These are phyloP conservation scores for Petasospora fabianii DNA, from an alignment of 1,139 yeast species.

Conservation along the genomic window DNA sequence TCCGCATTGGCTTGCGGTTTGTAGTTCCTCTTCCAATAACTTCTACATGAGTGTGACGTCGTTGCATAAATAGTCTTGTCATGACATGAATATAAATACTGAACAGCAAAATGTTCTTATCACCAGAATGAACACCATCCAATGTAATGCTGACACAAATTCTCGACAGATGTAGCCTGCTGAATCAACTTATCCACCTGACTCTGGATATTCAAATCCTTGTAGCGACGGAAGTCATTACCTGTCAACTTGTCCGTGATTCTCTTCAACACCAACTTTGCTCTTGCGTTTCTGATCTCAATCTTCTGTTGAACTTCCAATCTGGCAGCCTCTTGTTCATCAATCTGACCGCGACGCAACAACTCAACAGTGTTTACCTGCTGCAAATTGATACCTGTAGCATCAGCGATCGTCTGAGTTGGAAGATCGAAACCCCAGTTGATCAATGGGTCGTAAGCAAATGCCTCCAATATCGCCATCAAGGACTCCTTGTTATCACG, in stretches of 20 bases:
- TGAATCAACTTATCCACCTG: slow-evolving; percentile 94
- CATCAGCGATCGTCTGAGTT: slow-evolving; percentile 69
- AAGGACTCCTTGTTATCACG: slow-evolving; percentile 92
- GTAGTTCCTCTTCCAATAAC: no score
- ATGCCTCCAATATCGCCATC: slow-evolving; percentile 97
- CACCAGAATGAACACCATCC: slow-evolving; percentile 99
- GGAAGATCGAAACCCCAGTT: slow-evolving; percentile 99
- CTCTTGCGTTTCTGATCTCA: slow-evolving; percentile 87
- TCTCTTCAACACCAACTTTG: slow-evolving; percentile 83
- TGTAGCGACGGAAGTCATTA: slow-evolving; percentile 75
- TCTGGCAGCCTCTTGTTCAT: slow-evolving; percentile 68
- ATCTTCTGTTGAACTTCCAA: slow-evolving; percentile 71
- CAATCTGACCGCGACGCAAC: slow-evolving; percentile 68
- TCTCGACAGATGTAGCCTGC: slow-evolving; percentile 96
- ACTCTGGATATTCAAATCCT: slow-evolving; percentile 73
- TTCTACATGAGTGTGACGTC: no score
- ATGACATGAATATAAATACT: no score
- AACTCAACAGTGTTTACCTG: slow-evolving; percentile 64
- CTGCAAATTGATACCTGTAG: slow-evolving; percentile 65
- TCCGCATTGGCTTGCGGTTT: no score
- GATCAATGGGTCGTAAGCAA: slow-evolving; percentile 97
- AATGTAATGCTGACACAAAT: slow-evolving; percentile 91
- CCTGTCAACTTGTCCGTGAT: slow-evolving; percentile 93
- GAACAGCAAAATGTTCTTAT: no score
- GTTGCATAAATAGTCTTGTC: no score